Percentiles rank a stretch among this genome's conserved stretches.
These are phyloP conservation scores for Trametes pubescens DNA, from an alignment of 1,284 basidiomycete species.

Conservation along the genomic window DNA sequence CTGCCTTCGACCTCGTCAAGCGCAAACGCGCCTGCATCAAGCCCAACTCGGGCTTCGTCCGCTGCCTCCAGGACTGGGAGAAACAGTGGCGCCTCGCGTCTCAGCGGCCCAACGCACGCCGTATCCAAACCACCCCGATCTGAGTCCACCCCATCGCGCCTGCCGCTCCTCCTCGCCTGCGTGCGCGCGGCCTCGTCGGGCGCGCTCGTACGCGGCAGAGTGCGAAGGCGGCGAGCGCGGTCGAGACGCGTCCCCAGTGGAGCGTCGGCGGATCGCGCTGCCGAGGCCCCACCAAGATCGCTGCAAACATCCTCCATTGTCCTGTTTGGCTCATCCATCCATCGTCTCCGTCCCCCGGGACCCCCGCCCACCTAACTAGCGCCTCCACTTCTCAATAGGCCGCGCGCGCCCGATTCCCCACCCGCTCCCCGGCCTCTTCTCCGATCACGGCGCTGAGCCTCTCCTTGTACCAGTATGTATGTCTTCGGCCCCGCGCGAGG, in stretches of 20 bases:
- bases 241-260: conserved; percentile 12
- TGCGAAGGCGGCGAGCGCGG: conserved; percentile 5
- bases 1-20: conserved; percentile 63
- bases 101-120: conserved; percentile 29
- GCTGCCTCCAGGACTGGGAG: conserved; percentile 42
- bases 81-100: conserved; percentile 33
- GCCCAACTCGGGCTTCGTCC: conserved; percentile 67
- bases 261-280: conserved; percentile 13
- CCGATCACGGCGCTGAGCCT: neutral
- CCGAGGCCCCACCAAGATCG: conserved; percentile 8
- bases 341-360: neutral
- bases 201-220: conserved; percentile 6
- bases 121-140: conserved; percentile 34
- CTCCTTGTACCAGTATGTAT: neutral
- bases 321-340: neutral
- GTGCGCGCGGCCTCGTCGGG: neutral
- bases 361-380: neutral
- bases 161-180: neutral
- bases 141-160: conserved; percentile 8
- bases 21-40: conserved; percentile 71
- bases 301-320: neutral
- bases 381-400: neutral
- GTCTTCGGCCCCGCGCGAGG: neutral
- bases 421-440: neutral
- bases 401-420: conserved; percentile 1